Base-by-base conservation (phyloP, 1,284 basidiomycete genomes). In the Tilletia setariae region DNA sequence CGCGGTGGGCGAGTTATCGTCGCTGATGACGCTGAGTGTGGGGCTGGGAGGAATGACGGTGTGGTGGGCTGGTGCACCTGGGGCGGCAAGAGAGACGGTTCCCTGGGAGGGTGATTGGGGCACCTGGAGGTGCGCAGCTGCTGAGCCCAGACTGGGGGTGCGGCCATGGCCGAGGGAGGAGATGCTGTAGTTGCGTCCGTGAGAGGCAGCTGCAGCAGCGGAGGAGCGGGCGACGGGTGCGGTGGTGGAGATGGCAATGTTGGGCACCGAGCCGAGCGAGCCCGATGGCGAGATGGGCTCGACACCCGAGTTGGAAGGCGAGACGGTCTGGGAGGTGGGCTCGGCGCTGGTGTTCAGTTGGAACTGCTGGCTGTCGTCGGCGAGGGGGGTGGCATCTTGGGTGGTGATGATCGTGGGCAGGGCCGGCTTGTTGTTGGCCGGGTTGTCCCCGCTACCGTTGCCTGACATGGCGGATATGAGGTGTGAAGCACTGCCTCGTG, bases 161-260 rank as follows among this genome's bases (percentile, higher is more conserved):
- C 53, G 53, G 9, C 28, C 28, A 30, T 59, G 53, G 25, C 23
- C 25, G 42, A 64, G n/a, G 43, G 64, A 65, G 28, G 64, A 65
- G 64, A 65, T 65, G 46, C 46, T 49, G 51, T 65, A 65, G 40
- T 65, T 65, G 30, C 64, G 46, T 9, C 64, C 64, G 8, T 65
- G 64, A 6, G 35, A 42, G 16, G 40, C 61, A 1, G 7, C 32
- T 9, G 32, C 32, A 7, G 35, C 40, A 11, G 8, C 23, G 16
- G 35, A 40, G 2, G 13, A 16, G 6, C 21, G 23, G 19, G 40
- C 61, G 19, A 61, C 11, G 15, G 25, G 16, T 42, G 35, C 9
- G 53, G 28, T 30, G 15, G 49, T 23, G 15, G 53, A 59, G 53
- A 59, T 59, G n/a, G 53, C 53, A 30, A 59, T 59, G 53, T 59